Evolutionary conservation across 257 asterid species (phyloP).

Genomic region (Rhazya stricta): DNA sequence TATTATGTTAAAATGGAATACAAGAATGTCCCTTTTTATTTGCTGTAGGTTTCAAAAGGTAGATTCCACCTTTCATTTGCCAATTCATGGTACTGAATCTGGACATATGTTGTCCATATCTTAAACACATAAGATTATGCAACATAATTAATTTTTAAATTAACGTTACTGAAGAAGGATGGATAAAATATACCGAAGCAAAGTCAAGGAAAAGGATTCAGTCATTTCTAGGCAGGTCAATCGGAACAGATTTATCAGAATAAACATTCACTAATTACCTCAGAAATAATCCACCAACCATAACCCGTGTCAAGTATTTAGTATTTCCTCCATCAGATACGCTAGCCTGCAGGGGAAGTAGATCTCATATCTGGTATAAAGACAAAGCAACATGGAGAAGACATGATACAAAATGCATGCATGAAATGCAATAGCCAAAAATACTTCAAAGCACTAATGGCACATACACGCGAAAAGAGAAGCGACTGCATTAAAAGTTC

Average conservation of each 20-base stretch:
- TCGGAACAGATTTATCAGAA: slow-evolving; percentile 1
- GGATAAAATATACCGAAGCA: neutral
- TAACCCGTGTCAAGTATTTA: slow-evolving; percentile 65
- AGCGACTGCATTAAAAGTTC: slow-evolving; percentile 97
- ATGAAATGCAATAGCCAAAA: neutral
- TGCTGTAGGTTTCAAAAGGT: neutral
- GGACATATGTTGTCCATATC: neutral
- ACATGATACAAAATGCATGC: neutral
- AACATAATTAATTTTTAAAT: neutral
- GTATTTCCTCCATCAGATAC: slow-evolving; percentile 75
- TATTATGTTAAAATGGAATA: neutral
- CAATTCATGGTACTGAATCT: neutral
- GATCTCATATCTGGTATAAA: slow-evolving; percentile 17
- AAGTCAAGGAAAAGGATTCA: neutral
- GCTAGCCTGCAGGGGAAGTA: slow-evolving; percentile 60
- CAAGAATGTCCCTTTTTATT: neutral
- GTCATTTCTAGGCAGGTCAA: neutral
- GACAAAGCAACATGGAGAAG: neutral
- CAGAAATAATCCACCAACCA: slow-evolving; percentile 78
- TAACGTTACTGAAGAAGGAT: neutral
- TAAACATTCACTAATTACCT: slow-evolving; percentile 42
- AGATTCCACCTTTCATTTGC: neutral
- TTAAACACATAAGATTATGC: neutral
- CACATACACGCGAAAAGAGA: slow-evolving; percentile 78
- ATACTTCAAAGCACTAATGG: slow-evolving; percentile 3